Evolutionary conservation across 108 stramenopile genomes (phyloP).

Genomic region (Pelagomonas calceolata): DNA sequence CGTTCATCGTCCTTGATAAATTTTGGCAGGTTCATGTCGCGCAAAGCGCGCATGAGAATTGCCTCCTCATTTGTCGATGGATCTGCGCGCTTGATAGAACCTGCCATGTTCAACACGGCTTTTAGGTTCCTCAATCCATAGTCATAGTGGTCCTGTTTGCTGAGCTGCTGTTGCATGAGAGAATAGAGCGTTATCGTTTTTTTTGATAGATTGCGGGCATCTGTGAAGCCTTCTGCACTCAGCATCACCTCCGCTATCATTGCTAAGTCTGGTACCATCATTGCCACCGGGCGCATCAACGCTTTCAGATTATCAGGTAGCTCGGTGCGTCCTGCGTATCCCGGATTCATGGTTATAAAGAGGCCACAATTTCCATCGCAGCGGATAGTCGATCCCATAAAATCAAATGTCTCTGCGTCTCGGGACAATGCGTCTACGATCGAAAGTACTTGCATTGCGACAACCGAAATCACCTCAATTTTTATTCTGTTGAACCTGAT

Average conservation of each 20-base stretch:
- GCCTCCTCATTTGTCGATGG: conserved; percentile 44
- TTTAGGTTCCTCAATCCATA: conserved; percentile 54
- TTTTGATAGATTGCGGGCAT: conserved; percentile 46
- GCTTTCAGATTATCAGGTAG: conserved; percentile 59
- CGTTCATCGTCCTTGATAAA: conserved; percentile 61
- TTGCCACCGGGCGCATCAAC: conserved; percentile 53
- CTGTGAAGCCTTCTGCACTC: conserved; percentile 51
- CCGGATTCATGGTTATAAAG: conserved; percentile 66
- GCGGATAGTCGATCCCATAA: conserved; percentile 45
- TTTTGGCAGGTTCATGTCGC: conserved; percentile 67
- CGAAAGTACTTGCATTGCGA: conserved; percentile 53
- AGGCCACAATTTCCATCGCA: conserved; percentile 49
- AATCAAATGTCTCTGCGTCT: conserved; percentile 18
- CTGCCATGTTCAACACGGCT: conserved; percentile 58
- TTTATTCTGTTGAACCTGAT: conserved; percentile 64
- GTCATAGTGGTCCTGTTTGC: conserved; percentile 63
- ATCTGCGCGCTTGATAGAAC: conserved; percentile 48
- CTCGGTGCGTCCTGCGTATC: conserved; percentile 56
- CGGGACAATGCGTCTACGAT: conserved; percentile 38
- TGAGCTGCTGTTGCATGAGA: conserved; percentile 60
- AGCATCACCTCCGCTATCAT: conserved; percentile 65
- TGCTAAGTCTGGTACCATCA: conserved; percentile 59
- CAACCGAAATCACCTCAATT: conserved; percentile 59
- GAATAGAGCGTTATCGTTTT: conserved; percentile 55
- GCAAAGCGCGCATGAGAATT: conserved; percentile 53